Evolutionary conservation across 306 rosid genomes (phyloP), one percentile per base, ranked within the genome.

Genomic region (barrel medic (Medicago truncatula)): DNA sequence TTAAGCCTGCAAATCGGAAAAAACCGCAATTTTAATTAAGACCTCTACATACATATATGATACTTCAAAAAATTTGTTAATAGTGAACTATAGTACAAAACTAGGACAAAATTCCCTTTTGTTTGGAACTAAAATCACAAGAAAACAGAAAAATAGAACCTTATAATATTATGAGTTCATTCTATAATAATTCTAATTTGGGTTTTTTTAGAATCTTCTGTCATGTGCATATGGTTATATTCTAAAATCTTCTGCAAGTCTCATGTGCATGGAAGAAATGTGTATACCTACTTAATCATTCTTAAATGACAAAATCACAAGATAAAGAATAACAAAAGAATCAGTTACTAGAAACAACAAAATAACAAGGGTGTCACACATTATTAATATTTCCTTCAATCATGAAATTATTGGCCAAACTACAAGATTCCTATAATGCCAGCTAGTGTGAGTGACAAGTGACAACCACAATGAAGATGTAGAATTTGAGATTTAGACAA

Each of bases 211-310:
- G 54, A 80, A 74, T 61, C 47, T 59, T 36, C 69, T 67, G 54
- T 65, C 74, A 72, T 54, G 44, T 72, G 76, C 83, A 64, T 79
- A 76, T 63, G 69, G 31, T 65, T 40, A 16, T 9, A 54, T 2
- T 43, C 18, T 46, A 44, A 74, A 74, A 46, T 59, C 8, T 41
- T 44, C 60, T 46, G 62, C 46, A 15, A 14, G 50, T 4, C 9
- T 64, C 80, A 65, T 39, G 66, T 76, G 76, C 80, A 80, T 67
- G 9, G 17, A 66, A 58, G 66, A 76, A 83, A 71, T 58, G 62
- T 74, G 56, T 23, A 23, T 58, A 64, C 67, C 67, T 12, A 69
- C 52, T 44, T 47, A 66, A 68, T 80, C 83, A 84, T 82, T 85
- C 86, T 43, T 50, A 64, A 80, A 68, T 75, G 60, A 23, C 65